These are phyloP conservation scores for Eremothecium cymbalariae DNA, from an alignment of 1,139 yeast genomes.

Conservation along the genomic window DNA sequence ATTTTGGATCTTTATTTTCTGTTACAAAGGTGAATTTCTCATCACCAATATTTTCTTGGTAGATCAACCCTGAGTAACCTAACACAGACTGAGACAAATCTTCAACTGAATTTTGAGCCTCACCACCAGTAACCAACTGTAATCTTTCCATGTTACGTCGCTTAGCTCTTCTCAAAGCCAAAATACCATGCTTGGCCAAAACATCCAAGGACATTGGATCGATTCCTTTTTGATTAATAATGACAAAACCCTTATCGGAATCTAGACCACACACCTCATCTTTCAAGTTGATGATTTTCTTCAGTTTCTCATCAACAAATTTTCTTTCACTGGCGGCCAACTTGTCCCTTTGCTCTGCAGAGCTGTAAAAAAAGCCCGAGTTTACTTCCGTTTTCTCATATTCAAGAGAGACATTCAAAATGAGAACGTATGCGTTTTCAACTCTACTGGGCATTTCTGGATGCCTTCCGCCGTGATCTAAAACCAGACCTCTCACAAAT, in stretches of 20 bases:
- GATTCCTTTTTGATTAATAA: conserved; percentile 96
- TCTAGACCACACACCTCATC: conserved; percentile 82
- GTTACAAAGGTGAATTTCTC: conserved; percentile 96
- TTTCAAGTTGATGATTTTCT: conserved; percentile 85
- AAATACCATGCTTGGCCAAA: conserved; percentile 83
- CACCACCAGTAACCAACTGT: conserved; percentile 94
- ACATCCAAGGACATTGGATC: conserved; percentile 97
- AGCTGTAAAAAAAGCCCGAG: conserved; percentile 89
- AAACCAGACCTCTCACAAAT: conserved; percentile 79
- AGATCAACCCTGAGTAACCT: conserved; percentile 86
- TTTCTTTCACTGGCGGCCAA: conserved; percentile 88
- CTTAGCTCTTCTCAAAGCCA: conserved; percentile 95
- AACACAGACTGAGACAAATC: conserved; percentile 78
- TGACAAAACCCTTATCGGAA: conserved; percentile 73
- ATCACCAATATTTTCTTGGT: conserved; percentile 91
- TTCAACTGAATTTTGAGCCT: conserved; percentile 95
- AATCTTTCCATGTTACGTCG: conserved; percentile 98
- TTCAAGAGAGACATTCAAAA: conserved; percentile 87
- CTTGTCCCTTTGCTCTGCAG: conserved; percentile 94
- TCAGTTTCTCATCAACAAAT: conserved; percentile 90
- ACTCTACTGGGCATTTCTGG: conserved; percentile 97
- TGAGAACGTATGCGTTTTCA: conserved; percentile 75
- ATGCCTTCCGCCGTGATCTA: conserved; percentile 98
- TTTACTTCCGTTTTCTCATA: conserved; percentile 98
- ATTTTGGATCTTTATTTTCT: conserved; percentile 82